A percentile compares a stretch with the other conserved stretches of the same genome.
Conservation (phyloP, 2,329 filamentous ascomycete species). For the Fusarium sp. region DNA sequence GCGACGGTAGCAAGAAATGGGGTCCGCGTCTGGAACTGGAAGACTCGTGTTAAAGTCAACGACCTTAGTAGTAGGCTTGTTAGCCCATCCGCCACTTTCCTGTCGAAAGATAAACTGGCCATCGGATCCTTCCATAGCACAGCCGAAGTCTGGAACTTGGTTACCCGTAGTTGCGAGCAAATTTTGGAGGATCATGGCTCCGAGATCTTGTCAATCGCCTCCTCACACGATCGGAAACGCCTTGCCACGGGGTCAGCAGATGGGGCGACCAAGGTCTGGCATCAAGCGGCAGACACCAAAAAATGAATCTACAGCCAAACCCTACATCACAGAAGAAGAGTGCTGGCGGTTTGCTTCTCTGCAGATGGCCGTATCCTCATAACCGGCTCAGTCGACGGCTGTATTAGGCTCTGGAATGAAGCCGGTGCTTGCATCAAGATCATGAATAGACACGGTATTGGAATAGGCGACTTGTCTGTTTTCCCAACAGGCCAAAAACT, state of each 20-base stretch:
- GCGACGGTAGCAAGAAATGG: not conserved
- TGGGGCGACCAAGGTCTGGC: not conserved
- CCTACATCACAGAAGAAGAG: not conserved
- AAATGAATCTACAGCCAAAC: not conserved
- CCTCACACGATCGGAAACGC: not conserved
- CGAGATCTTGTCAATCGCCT: not conserved
- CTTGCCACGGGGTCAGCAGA: not conserved
- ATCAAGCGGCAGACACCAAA: not conserved
- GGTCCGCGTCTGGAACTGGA: not conserved
- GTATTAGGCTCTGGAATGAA: not conserved
- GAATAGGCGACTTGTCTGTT: not conserved
- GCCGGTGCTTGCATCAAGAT: not conserved
- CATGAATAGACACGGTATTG: not conserved
- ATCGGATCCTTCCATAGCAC: not conserved
- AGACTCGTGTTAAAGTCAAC: not conserved
- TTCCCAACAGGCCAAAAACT: not conserved
- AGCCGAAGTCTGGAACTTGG: not conserved
- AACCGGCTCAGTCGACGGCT: not conserved
- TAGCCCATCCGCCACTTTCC: not conserved
- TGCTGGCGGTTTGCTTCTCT: not conserved
- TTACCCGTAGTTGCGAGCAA: not conserved
- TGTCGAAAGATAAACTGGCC: not conserved
- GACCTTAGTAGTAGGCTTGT: not conserved
- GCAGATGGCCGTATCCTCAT: not conserved
- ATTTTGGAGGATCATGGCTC: not conserved